Base-by-base conservation (phyloP, 2,329 filamentous ascomycete species). In the Trichoderma atrobrunneum region DNA sequence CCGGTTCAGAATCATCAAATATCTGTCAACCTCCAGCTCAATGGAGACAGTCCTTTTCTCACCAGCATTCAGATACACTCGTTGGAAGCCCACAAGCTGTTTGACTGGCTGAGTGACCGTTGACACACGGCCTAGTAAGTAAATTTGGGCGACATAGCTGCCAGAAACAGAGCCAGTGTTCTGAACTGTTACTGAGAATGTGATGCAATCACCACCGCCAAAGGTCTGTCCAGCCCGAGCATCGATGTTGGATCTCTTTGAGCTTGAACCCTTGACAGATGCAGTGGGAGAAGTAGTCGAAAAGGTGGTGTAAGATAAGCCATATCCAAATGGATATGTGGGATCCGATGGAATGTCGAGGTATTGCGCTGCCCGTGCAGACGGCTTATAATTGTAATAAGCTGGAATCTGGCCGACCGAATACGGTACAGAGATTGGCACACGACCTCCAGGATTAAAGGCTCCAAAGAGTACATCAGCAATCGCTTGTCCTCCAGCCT, bases 301-400 rank as follows among this genome's bases (percentile, higher is more conserved):
- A 70, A 72, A 72, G n/a, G 65, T 65, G 7, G 71, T 72, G 26
- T 72, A 72, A 10, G 71, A 72, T 5, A 72, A 26, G 7, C 71
- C 71, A 48, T 64, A 24, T n/a, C 71, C 71, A 39, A 72, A 72
- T 24, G 71, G 71, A 63, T 64, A 72, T 4, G 18, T 14, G 21
- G 71, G 71, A 11, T 70, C 71, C 2, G 71, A 65, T 2, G 71
- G 66, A 30, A 72, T 70, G 11, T 72, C 71, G 5, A 72, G 59
- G 3, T 72, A 72, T 11, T 59, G 57, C 3, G 56, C 66, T 5
- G 34, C 30, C 14, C 57, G 71, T 18, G 71, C 71, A 5, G 66
- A 70, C 1, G 71, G 71, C 66, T 72, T 72, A 16, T 72, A 72
- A 24, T 72, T 72, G 26, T 72, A 72, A 30, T 72, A 72, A 10